phyloP scores from a whole-genome alignment of 257 asterid species.

The Misopates orontium region DNA sequence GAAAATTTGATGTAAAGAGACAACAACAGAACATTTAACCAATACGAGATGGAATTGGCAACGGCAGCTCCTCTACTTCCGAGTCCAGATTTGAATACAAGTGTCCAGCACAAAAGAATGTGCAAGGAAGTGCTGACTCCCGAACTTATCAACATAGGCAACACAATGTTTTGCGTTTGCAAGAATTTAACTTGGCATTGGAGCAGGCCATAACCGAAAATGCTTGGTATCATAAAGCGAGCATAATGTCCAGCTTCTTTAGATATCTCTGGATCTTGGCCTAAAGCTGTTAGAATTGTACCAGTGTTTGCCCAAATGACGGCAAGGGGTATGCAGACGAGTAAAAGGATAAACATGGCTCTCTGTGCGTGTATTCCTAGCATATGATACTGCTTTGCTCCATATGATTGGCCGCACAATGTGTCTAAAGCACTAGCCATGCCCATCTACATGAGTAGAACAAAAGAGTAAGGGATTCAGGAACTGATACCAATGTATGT shows the following conservation, averaged over 20 bases:
- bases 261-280: slow-evolving; percentile 74
- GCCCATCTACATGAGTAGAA: slow-evolving; percentile 52
- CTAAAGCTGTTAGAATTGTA: slow-evolving; percentile 53
- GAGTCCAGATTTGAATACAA: slow-evolving; percentile 64
- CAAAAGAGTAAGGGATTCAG: background rate
- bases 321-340: slow-evolving; percentile 67
- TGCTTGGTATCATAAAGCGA: slow-evolving; percentile 60
- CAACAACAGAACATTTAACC: slow-evolving; percentile 56
- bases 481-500: slow-evolving; percentile 1
- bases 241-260: slow-evolving; percentile 71
- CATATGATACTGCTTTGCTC: slow-evolving; percentile 83
- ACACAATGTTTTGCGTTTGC: slow-evolving; percentile 72
- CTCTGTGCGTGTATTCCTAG: slow-evolving; percentile 83
- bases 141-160: slow-evolving; percentile 80
- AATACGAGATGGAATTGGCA: slow-evolving; percentile 62
- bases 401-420: slow-evolving; percentile 76
- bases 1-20: slow-evolving; percentile 59
- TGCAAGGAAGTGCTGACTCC: slow-evolving; percentile 60
- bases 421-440: slow-evolving; percentile 92
- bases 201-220: slow-evolving; percentile 61
- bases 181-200: slow-evolving; percentile 82
- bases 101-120: slow-evolving; percentile 57
- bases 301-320: slow-evolving; percentile 70
- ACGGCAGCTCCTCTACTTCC: slow-evolving; percentile 76
- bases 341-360: slow-evolving; percentile 60